These are phyloP conservation scores for Coprinellus aureogranulatus DNA, from an alignment of 768 basidiomycete genomes.

Conservation along the genomic window DNA sequence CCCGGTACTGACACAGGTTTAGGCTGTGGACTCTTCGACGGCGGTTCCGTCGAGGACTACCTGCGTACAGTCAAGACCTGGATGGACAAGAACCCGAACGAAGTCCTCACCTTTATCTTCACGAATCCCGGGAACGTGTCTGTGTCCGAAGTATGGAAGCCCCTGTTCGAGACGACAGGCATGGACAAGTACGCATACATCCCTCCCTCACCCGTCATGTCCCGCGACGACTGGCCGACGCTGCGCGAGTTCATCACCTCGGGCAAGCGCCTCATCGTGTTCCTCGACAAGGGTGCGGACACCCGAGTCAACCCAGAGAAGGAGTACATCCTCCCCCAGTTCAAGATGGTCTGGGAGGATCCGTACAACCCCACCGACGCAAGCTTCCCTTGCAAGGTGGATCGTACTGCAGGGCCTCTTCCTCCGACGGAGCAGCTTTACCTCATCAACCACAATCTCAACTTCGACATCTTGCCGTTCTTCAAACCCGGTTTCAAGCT, in stretches of 20 bases:
- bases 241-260: constrained; percentile 56
- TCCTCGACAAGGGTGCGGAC: constrained; percentile 51
- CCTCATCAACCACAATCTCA: constrained; percentile 50
- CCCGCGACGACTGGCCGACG: constrained; percentile 57
- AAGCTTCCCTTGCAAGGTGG: constrained; percentile 51
- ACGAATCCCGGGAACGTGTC: constrained; percentile 61
- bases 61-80: constrained; percentile 51
- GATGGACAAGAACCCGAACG: constrained; percentile 58
- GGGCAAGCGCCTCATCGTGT: constrained; percentile 57
- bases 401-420: constrained; percentile 50
- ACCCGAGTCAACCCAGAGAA: constrained; percentile 28
- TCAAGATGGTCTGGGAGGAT: constrained; percentile 60
- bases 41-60: constrained; percentile 47
- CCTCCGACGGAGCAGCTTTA: constrained; percentile 49
- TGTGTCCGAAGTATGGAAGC: constrained; percentile 45
- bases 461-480: constrained; percentile 31
- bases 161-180: constrained; percentile 48
- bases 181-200: constrained; percentile 45
- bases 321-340: constrained; percentile 55
- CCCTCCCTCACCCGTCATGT: constrained; percentile 44
- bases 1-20: not conserved
- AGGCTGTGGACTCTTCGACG: constrained; percentile 46
- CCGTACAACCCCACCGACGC: constrained; percentile 47
- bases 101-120: constrained; percentile 62
- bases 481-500: constrained; percentile 5